Conservation (phyloP, 1,139 yeast genomes). For the Lodderomyces jiufengensis region DNA sequence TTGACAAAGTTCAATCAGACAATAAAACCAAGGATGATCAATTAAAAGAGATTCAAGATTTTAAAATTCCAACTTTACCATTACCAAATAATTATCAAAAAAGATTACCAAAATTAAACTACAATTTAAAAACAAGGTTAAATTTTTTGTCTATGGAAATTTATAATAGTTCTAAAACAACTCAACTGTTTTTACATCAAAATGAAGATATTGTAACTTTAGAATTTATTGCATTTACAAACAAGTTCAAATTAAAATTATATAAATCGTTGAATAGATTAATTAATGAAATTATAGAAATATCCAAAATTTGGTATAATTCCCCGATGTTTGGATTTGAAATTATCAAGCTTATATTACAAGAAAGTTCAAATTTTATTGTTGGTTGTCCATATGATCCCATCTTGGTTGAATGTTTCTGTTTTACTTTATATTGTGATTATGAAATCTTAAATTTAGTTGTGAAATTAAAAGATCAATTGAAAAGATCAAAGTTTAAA, state of each 20-base stretch:
- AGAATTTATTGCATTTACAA: slow-evolving; percentile 1
- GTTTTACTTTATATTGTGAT: slow-evolving; percentile 4
- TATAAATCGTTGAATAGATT: not conserved
- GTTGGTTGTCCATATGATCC: slow-evolving; percentile 3
- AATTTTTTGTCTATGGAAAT: slow-evolving; percentile 2
- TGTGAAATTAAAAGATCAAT: slow-evolving; percentile 1
- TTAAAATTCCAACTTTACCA: too few relatives aligned
- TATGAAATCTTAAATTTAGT: slow-evolving; percentile 4
- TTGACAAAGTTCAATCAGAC: too few relatives aligned
- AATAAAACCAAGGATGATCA: too few relatives aligned
- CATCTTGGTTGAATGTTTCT: slow-evolving; percentile 4
- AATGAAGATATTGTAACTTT: not conserved
- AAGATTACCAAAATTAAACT: not conserved
- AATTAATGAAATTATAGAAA: not conserved
- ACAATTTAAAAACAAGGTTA: slow-evolving; percentile 1
- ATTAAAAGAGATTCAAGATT: too few relatives aligned
- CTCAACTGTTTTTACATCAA: slow-evolving; percentile 1
- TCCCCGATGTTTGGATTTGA: slow-evolving; percentile 3
- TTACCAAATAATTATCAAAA: too few relatives aligned
- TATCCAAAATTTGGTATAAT: slow-evolving; percentile 2
- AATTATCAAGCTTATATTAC: slow-evolving; percentile 1
- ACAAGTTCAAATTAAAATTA: not conserved
- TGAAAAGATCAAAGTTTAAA: slow-evolving; percentile 2
- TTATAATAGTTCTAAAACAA: not conserved
- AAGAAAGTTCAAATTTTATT: slow-evolving; percentile 3